A percentile compares a stretch with the other conserved stretches of the same genome.
Conservation (phyloP, 805 yeast genomes). For the Ogataea minuta region DNA sequence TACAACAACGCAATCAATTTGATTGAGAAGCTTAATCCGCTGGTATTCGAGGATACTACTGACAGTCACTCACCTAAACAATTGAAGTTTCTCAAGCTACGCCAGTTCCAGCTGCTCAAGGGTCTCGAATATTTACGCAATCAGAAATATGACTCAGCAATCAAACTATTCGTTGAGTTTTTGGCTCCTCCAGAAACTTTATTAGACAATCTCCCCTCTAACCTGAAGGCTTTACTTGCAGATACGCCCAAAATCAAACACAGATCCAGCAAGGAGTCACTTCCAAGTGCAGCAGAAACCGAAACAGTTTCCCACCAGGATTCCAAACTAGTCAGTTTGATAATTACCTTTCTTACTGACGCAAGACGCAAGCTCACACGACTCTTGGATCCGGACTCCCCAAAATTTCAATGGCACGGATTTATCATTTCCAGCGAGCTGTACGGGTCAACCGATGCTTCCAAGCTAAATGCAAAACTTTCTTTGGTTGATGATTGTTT, state of each 20-base stretch:
- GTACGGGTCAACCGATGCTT: slow-evolving; percentile 25
- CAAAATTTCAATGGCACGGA: slow-evolving; percentile 45
- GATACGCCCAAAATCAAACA: slow-evolving; percentile 2
- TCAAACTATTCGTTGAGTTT: slow-evolving; percentile 47
- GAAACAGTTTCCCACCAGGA: slow-evolving; percentile 25
- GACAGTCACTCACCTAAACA: slow-evolving; percentile 28
- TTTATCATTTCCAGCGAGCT: slow-evolving; percentile 41
- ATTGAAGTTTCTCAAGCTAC: slow-evolving; percentile 34
- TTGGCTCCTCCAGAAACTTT: slow-evolving; percentile 61
- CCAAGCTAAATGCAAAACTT: slow-evolving; percentile 38
- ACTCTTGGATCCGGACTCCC: slow-evolving; percentile 37
- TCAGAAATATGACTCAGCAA: slow-evolving; percentile 35
- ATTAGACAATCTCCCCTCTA: slow-evolving; percentile 43
- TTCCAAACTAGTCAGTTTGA: slow-evolving; percentile 37
- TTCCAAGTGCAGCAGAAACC: slow-evolving; percentile 4
- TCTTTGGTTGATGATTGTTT: slow-evolving; percentile 70
- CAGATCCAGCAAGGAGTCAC: slow-evolving; percentile 12
- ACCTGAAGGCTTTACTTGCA: slow-evolving; percentile 14
- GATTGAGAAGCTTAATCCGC: slow-evolving; percentile 33
- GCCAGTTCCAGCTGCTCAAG: slow-evolving; percentile 43
- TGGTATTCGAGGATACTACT: slow-evolving; percentile 17
- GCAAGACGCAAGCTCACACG: slow-evolving; percentile 47
- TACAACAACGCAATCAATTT: slow-evolving; percentile 46
- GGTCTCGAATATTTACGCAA: slow-evolving; percentile 36
- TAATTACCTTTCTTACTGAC: slow-evolving; percentile 51